Base-by-base conservation (phyloP, 2,329 filamentous ascomycete species). In the Penicillium freii region DNA sequence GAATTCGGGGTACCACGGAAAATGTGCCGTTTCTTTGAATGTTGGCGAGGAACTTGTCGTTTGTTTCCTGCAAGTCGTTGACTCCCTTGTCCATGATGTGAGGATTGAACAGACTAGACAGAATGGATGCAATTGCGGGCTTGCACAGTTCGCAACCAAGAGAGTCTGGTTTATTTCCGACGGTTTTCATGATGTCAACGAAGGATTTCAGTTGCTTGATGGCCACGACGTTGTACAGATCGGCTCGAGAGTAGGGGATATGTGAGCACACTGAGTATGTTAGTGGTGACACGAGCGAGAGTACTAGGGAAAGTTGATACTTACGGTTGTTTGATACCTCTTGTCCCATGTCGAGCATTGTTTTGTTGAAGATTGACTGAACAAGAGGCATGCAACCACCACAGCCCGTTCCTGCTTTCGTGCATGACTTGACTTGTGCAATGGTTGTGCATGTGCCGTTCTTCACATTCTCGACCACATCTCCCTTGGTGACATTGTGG, bases 11-110 rank as follows among this genome's bases (percentile, higher is more conserved):
- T 0, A 96, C 83, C 11, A 96, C 91, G 1, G 89, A 93, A 75
- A 92, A 96, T 0, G 91, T 96, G 40, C 92, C 92, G 73, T 96
- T 92, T 38, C 92, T 84, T 73, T 96, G 92, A 54, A 96, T 94
- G 71, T 96, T 96, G 51, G 86, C 92, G 49, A 96, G 78, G 73
- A 90, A 96, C 44, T 87, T 82, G 73, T 96, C 92, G 71, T 96
- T 96, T 5, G 92, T 96, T 59, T 96, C 92, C 73, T 96, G 92
- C 0, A 96, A 81, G 23, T 90, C 90, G 69, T 90, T 84, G 3
- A 83, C 78, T 0, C 85, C 80, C 57, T 82, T 81, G 63, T 90
- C 85, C 80, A 96, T 87, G 61, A 96, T 81, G 69, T 94, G 90
- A 60, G 86, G 84, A 75, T 96, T 96, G 82, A 87, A 96, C 3